Conservation (phyloP, 1,284 basidiomycete species). For the Schizophyllum commune region DNA sequence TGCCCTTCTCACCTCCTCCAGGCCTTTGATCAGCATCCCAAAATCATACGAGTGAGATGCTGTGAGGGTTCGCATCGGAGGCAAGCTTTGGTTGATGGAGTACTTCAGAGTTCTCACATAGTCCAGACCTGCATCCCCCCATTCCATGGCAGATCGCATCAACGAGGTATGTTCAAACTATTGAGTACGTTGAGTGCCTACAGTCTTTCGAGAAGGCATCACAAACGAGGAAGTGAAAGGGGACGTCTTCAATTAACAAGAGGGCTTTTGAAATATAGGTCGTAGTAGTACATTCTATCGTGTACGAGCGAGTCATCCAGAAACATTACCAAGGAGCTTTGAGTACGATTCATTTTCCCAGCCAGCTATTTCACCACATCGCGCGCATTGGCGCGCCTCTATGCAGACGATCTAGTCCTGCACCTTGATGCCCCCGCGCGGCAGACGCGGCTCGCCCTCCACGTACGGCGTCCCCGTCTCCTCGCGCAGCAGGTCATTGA, state of each 20-base stretch:
- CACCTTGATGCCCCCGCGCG: slow-evolving; percentile 27
- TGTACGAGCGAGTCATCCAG: neutral
- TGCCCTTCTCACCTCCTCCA: neutral
- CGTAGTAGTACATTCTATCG: neutral
- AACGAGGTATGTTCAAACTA: too few species aligned
- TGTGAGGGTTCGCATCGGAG: too few species aligned
- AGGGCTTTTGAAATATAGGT: neutral
- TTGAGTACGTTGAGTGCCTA: too few species aligned
- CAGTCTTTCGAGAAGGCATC: too few species aligned
- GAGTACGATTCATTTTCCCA: neutral
- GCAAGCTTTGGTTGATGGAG: too few species aligned
- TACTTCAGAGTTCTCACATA: too few species aligned
- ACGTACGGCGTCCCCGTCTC: slow-evolving; percentile 65
- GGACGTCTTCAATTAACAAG: too few species aligned
- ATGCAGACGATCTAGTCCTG: neutral
- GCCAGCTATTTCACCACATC: neutral
- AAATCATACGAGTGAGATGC: too few species aligned
- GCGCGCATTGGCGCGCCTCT: neutral
- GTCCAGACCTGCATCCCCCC: too few species aligned
- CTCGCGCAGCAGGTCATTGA: slow-evolving; percentile 68
- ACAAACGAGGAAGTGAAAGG: too few species aligned
- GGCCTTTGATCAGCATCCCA: neutral
- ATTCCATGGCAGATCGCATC: too few species aligned
- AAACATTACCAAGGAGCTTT: neutral
- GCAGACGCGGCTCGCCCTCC: slow-evolving; percentile 58